phyloP scores from a whole-genome alignment of 192 early-diverging fungal genomes.

The Entrophospora sp. region DNA sequence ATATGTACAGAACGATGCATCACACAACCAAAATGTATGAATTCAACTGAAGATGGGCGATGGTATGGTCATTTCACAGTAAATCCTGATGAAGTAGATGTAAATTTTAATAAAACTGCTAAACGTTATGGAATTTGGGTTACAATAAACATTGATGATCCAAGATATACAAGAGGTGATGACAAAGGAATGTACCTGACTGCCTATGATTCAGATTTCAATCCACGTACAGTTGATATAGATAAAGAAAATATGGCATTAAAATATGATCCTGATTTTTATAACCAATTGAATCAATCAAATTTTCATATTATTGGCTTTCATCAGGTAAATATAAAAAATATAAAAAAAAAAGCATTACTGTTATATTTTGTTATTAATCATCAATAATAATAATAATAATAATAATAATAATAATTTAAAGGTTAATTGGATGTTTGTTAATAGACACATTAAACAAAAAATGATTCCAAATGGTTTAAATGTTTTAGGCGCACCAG shows the following conservation, averaged over 20 bases:
- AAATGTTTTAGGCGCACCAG: neutral
- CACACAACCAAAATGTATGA: neutral
- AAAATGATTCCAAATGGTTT: neutral
- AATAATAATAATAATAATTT: neutral
- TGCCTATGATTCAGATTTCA: slow-evolving; percentile 16
- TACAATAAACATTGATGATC: slow-evolving; percentile 5
- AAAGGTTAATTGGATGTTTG: slow-evolving; percentile 20
- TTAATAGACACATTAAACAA: slow-evolving; percentile 5
- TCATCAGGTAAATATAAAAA: neutral
- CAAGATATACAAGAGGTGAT: neutral
- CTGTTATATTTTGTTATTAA: neutral
- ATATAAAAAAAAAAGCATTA: neutral
- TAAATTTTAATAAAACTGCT: neutral
- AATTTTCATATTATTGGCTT: slow-evolving; percentile 16
- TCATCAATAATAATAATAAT: neutral
- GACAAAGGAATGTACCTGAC: slow-evolving; percentile 4
- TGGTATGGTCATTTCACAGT: slow-evolving; percentile 11
- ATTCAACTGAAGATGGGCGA: neutral
- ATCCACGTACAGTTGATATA: neutral
- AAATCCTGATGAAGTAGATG: too few species aligned
- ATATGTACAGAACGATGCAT: neutral
- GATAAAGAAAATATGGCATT: neutral
- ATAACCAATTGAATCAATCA: neutral
- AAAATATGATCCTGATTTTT: slow-evolving; percentile 8
- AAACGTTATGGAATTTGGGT: slow-evolving; percentile 1